Evolutionary conservation across 2,329 filamentous ascomycete genomes (phyloP).

Genomic region (Fusarium duplospermum): DNA sequence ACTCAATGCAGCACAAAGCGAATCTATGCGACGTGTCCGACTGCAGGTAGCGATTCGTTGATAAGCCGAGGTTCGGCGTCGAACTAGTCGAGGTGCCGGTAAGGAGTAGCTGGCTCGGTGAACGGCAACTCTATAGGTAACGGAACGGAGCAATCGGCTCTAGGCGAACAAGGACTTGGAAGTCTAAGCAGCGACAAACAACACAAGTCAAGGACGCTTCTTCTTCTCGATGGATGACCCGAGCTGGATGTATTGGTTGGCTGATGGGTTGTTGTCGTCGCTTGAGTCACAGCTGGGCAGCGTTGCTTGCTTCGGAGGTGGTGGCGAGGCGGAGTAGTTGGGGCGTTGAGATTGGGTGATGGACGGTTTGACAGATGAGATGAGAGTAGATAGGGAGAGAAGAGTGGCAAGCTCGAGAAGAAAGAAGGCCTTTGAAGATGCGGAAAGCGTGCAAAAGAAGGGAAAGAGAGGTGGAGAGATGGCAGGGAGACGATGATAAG

Average conservation of each 20-base stretch:
- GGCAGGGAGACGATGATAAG: constrained; percentile 48
- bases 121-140: constrained; percentile 15
- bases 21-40: constrained; percentile 23
- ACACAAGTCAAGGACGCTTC: constrained; percentile 45
- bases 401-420: constrained; percentile 51
- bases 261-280: constrained; percentile 22
- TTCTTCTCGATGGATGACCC: constrained; percentile 48
- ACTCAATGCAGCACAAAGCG: constrained; percentile 39
- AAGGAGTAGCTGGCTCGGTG: constrained; percentile 6
- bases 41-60: constrained; percentile 20
- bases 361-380: constrained; percentile 35
- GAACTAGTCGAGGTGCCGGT: constrained; percentile 5
- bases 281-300: constrained; percentile 39
- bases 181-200: constrained; percentile 33
- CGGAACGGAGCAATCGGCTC: constrained; percentile 27
- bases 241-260: constrained; percentile 11
- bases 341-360: constrained; percentile 29
- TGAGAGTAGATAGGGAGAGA: constrained; percentile 32
- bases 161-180: constrained; percentile 32
- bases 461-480: constrained; percentile 48
- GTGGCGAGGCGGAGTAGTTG: constrained; percentile 42
- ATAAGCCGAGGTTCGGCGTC: constrained; percentile 18
- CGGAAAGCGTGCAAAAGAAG: constrained; percentile 48
- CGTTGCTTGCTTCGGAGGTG: constrained; percentile 40
- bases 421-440: constrained; percentile 51